Percentiles rank a stretch among this genome's conserved stretches.
phyloP scores from a whole-genome alignment of 768 basidiomycete species.

The Tephrocybe sp. region DNA sequence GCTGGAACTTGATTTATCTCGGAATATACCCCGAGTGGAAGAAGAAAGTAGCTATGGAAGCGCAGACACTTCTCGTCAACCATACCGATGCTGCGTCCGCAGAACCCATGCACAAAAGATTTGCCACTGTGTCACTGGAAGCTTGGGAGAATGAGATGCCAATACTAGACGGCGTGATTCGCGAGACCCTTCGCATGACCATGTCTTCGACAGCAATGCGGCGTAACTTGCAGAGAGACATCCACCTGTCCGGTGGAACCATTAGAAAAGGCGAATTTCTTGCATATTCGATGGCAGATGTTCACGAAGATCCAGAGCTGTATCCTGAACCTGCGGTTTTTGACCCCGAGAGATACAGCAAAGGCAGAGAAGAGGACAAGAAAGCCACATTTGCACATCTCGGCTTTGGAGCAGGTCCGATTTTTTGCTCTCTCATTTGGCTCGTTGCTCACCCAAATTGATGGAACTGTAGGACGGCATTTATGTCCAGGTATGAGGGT shows the following conservation, averaged over 20 bases:
- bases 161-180: constrained; percentile 31
- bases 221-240: constrained; percentile 31
- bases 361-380: constrained; percentile 34
- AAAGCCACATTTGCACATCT: constrained; percentile 30
- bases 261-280: constrained; percentile 35
- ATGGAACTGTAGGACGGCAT: constrained; percentile 28
- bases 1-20: constrained; percentile 36
- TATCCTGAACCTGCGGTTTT: constrained; percentile 34
- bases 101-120: constrained; percentile 32
- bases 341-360: constrained; percentile 31
- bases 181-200: constrained; percentile 37
- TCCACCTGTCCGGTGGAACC: constrained; percentile 21
- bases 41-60: constrained; percentile 26
- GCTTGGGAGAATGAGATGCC: constrained; percentile 43
- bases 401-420: constrained; percentile 39
- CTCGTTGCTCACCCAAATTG: not conserved
- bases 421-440: not conserved
- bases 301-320: constrained; percentile 32
- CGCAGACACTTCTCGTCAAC: constrained; percentile 26
- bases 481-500: constrained; percentile 36
- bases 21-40: constrained; percentile 34
- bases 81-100: constrained; percentile 22
- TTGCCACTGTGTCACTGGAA: constrained; percentile 31
- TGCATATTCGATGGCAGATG: constrained; percentile 29
- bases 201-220: constrained; percentile 28